Conservation (phyloP, 441 rosid genomes). For the Populus trichocarpa region DNA sequence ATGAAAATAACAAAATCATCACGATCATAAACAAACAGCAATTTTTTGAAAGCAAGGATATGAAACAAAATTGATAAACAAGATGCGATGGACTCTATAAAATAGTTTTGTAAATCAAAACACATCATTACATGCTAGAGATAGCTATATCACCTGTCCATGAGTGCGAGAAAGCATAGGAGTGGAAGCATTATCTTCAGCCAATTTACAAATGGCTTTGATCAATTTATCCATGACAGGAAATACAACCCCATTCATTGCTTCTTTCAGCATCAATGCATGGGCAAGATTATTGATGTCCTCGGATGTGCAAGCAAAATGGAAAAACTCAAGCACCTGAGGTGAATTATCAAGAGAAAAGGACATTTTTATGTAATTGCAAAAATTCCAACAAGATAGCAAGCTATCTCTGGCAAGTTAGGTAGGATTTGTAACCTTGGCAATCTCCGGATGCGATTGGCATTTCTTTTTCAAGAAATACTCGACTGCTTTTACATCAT, state of each 20-base stretch:
- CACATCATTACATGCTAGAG: neutral
- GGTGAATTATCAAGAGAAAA: neutral
- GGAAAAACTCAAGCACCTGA: slow-evolving; percentile 94
- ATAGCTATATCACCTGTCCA: slow-evolving; percentile 67
- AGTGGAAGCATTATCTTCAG: slow-evolving; percentile 60
- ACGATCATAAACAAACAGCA: slow-evolving; percentile 2
- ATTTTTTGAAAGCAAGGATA: neutral
- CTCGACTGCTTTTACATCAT: slow-evolving; percentile 96
- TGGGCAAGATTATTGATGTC: slow-evolving; percentile 96
- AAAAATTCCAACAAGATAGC: neutral
- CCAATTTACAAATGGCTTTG: slow-evolving; percentile 49
- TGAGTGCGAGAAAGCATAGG: slow-evolving; percentile 98
- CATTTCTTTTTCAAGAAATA: slow-evolving; percentile 92
- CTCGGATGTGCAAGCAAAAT: slow-evolving; percentile 95
- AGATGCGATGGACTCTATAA: neutral
- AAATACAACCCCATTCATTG: slow-evolving; percentile 53
- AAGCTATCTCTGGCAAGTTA: slow-evolving; percentile 1
- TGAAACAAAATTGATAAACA: neutral
- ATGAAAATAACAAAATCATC: neutral
- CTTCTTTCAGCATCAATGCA: slow-evolving; percentile 82
- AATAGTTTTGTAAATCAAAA: slow-evolving; percentile 1
- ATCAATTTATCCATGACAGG: slow-evolving; percentile 79
- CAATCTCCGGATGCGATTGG: slow-evolving; percentile 71
- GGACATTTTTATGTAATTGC: neutral
- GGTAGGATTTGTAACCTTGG: slow-evolving; percentile 48